Evolutionary conservation across 2,329 filamentous ascomycete genomes (phyloP), one percentile per base, ranked within the genome.

Genomic region (Juglanconis sp.): DNA sequence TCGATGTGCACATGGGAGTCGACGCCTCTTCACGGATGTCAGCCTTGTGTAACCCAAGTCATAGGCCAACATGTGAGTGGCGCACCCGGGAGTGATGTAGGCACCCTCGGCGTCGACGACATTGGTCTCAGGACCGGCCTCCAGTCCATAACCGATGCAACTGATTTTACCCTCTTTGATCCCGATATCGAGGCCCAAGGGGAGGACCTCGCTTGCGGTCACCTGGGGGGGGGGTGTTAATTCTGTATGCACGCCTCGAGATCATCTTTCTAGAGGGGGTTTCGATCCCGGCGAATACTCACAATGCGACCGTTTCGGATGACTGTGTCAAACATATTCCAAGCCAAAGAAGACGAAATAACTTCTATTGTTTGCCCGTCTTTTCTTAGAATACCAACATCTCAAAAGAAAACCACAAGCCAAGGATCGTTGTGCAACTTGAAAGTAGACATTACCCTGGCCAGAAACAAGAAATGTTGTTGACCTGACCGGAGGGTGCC

Each of bases 91-190:
- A 1, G 76, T 79, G 8, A 80, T 69, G 55, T 76, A 78, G 7
- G 74, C 77, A 0, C 77, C 76, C 65, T 77, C 72, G 6, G 78
- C 78, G 65, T 80, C 75, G 31, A 81, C 72, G 8, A 78, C 61
- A 46, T 71, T 64, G 0, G 76, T 78, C 2, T 67, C 63, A 8
- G 65, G 59, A 24, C 67, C 68, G 30, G 65, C 66, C 6, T 71
- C 70, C 4, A 81, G 71, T 11, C 65, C 67, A 2, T 66, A 68
- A 4, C 77, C 80, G n/a, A 82, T 69, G 50, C 75, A 73, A 15
- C 70, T 69, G 46, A 82, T 80, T 57, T 76, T 78, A 59, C 78
- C 78, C 61, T 74, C 67, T 60, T 71, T 74, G 57, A 82, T 71
- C n/a, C 78, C 79, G 42, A 82, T 78, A 24, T 80, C 76, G 7